These are phyloP conservation scores for Zygosaccharomyces siamensis DNA, from an alignment of 805 yeast genomes.

Conservation along the genomic window DNA sequence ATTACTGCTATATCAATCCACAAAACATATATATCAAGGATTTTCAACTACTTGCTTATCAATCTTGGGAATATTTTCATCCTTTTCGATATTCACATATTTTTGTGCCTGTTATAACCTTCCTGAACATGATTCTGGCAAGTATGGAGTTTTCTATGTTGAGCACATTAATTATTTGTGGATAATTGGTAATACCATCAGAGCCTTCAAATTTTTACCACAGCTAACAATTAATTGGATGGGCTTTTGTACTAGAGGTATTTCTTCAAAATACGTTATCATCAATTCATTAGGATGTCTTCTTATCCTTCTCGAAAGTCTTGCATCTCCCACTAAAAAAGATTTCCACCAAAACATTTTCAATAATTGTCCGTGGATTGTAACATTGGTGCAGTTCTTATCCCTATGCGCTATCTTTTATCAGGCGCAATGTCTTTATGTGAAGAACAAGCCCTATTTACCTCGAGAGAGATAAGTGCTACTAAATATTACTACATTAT, in stretches of 20 bases:
- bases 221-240: conserved; percentile 41
- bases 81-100: conserved; percentile 20
- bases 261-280: conserved; percentile 26
- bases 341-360: conserved; percentile 22
- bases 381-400: conserved; percentile 15
- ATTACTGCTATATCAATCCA: conserved; percentile 24
- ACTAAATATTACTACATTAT: not conserved
- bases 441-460: conserved; percentile 19
- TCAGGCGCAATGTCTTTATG: conserved; percentile 29
- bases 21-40: conserved; percentile 38
- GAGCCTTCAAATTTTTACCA: conserved; percentile 35
- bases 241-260: conserved; percentile 31
- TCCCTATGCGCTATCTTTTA: conserved; percentile 18
- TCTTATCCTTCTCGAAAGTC: conserved; percentile 5
- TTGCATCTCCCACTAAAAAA: not conserved
- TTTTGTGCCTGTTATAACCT: conserved; percentile 20
- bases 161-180: conserved; percentile 43
- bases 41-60: conserved; percentile 26
- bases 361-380: conserved; percentile 23
- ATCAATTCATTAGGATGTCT: conserved; percentile 10
- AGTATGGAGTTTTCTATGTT: conserved; percentile 33
- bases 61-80: conserved; percentile 3
- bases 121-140: conserved; percentile 25
- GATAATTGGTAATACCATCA: conserved; percentile 32
- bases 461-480: conserved; percentile 13